These are phyloP conservation scores for Vaccinium myrtillus DNA, from an alignment of 148 eudicot species.

Conservation along the genomic window DNA sequence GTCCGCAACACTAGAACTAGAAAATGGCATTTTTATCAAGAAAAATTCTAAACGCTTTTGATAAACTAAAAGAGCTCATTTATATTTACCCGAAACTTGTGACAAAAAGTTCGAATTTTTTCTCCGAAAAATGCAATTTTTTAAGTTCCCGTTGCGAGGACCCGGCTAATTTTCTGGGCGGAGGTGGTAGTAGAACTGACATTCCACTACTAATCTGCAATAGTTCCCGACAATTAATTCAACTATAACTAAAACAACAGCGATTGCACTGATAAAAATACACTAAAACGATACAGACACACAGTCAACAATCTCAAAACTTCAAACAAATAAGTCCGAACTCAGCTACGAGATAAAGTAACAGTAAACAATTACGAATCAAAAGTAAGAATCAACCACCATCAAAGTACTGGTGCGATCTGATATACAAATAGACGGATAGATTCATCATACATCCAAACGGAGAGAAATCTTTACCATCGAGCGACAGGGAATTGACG, in stretches of 20 bases:
- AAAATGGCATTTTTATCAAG: too few relatives aligned
- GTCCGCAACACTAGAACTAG: too few relatives aligned
- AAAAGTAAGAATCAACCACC: not conserved
- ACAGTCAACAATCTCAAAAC: not conserved
- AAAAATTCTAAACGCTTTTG: too few relatives aligned
- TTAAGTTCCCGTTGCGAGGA: too few relatives aligned
- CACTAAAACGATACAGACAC: not conserved
- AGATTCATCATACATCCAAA: not conserved
- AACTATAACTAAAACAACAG: not conserved
- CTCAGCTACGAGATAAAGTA: not conserved
- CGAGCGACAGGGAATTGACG: constrained; percentile 68
- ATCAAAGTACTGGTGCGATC: not conserved
- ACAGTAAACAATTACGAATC: not conserved
- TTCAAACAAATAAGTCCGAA: not conserved
- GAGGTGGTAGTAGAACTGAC: not conserved
- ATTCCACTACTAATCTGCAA: not conserved
- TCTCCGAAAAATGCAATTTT: too few relatives aligned
- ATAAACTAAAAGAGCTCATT: too few relatives aligned
- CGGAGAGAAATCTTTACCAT: constrained; percentile 25
- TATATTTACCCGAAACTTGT: too few relatives aligned
- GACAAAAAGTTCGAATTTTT: too few relatives aligned
- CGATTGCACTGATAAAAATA: not conserved
- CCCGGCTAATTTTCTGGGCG: too few relatives aligned
- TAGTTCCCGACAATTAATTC: not conserved
- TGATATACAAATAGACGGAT: not conserved